Evolutionary conservation across 192 early-diverging fungal species (phyloP), one percentile per base, ranked within the genome.

Genomic region (Backusella tarrabulga): DNA sequence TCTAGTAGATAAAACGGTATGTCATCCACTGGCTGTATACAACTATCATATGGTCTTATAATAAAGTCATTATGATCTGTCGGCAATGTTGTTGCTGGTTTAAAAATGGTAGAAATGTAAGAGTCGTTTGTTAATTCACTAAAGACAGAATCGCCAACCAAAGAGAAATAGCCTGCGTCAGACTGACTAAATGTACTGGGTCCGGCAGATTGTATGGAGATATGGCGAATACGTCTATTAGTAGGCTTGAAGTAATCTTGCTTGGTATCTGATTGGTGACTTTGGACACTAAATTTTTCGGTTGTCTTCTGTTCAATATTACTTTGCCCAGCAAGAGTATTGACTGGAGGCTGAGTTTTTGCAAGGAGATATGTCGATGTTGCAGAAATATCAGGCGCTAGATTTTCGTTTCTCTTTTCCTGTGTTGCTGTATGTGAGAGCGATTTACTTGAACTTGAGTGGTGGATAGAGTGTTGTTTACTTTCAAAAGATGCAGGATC

Each of bases 211-310:
- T 63, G 56, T 63, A 63, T 63, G 9, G 56, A 63, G 26, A 63
- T 63, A 63, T 29, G 56, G 23, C 23, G 56, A 63, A 63, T 14
- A 63, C 56, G 56, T 29, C 26, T 63, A 63, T 63, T 23, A 4
- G 56, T 63, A 63, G 56, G 56, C 56, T 63, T 63, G 56, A 63
- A 26, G 56, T 63, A 63, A 63, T 63, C 56, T 29, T 63, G 56
- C 26, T 63, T 63, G 21, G 56, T 14, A 63, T 63, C 23, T 63
- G 29, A 63, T 63, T 63, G 56, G 9, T 63, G 56, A 63, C 26
- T 29, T 63, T 63, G 56, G 9, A 14, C 12, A 26, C 56, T 63
- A 4, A 21, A 12, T 29, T 23, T 63, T 29, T 23, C 23, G 23
- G 56, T 9, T 29, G 12, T 63, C 12, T 63, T 26, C 56, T 63